phyloP scores from a whole-genome alignment of 805 yeast genomes.

The Ogataea minuta region DNA sequence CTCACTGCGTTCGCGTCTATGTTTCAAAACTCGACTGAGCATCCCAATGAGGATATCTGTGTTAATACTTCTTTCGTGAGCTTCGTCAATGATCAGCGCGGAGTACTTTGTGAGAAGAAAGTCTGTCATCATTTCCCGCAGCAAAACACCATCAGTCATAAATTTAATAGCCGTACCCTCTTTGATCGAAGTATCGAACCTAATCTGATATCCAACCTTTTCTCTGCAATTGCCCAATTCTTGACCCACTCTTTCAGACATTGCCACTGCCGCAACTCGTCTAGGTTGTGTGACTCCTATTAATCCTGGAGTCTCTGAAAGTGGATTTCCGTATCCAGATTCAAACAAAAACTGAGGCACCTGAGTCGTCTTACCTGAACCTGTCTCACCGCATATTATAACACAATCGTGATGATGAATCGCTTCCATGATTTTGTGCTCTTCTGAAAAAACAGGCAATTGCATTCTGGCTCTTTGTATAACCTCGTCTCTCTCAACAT shows the following conservation, averaged over 20 bases:
- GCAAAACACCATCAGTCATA: slow-evolving; percentile 92
- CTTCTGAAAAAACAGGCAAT: slow-evolving; percentile 88
- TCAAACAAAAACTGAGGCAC: slow-evolving; percentile 95
- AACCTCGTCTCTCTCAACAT: slow-evolving; percentile 61
- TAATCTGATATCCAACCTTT: slow-evolving; percentile 75
- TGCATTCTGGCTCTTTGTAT: slow-evolving; percentile 67
- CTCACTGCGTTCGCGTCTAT: slow-evolving; percentile 56
- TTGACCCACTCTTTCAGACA: slow-evolving; percentile 76
- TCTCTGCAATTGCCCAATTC: slow-evolving; percentile 73
- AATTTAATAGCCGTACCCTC: slow-evolving; percentile 73
- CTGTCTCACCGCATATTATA: slow-evolving; percentile 95
- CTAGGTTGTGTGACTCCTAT: slow-evolving; percentile 96
- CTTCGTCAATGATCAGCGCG: slow-evolving; percentile 89
- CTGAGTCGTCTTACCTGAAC: slow-evolving; percentile 98
- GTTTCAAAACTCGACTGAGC: slow-evolving; percentile 78
- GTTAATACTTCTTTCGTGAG: slow-evolving; percentile 94
- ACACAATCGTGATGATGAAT: slow-evolving; percentile 88
- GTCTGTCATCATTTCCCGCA: slow-evolving; percentile 91
- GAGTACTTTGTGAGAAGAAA: slow-evolving; percentile 80
- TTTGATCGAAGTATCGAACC: slow-evolving; percentile 71
- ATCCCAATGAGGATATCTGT: slow-evolving; percentile 96
- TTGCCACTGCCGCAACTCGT: slow-evolving; percentile 90
- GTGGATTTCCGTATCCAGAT: slow-evolving; percentile 75
- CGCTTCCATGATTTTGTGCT: slow-evolving; percentile 93
- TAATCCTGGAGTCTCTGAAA: slow-evolving; percentile 79